Evolutionary conservation across 1,284 basidiomycete species (phyloP), one percentile per base, ranked within the genome.

Genomic region (Leucoagaricus sp.): DNA sequence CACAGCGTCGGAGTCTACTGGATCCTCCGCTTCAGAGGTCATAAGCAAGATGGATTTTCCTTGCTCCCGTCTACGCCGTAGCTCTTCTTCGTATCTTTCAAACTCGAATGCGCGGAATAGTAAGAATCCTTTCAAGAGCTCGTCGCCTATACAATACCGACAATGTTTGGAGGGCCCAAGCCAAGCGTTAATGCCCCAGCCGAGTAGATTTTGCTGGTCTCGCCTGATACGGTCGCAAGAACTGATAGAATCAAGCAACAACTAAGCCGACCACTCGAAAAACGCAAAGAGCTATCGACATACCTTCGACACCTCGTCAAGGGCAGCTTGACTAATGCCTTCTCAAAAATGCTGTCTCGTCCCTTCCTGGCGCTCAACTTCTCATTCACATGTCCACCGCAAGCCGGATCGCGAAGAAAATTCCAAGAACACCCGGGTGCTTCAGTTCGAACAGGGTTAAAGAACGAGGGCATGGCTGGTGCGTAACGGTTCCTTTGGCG

Each of bases 141-240:
- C 25, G 21, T 57, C 55, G 36, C 17, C 31, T 4, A 28, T 34
- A 23, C 55, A 57, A 44, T 50, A 50, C 15, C 49, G 33, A 19
- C 55, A 57, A 25, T 57, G 55, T 34, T 51, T 57, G 19, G 44
- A 51, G 9, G 49, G 33, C 4, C 23, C 41, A 26, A 46, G 29
- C 55, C 55, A 57, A 17, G 55, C 55, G 21, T 57, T 34, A 1
- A 57, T 52, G 13, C 55, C 49, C 55, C 55, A 57, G 7, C 49
- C 49, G 7, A 40, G 17, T 8, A 40, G n/a, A 9, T 52, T 55
- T 33, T 55, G 55, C 34, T 57, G 55, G 28, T 46, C 55, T 15
- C 25, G 55, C 9, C 55, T 25, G 15, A 51, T 28, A 40, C 55
- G 33, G 45, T 57, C 55, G 28, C 55, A 57, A n/a, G 50, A 47